A percentile compares a stretch with the other conserved stretches of the same genome.
phyloP scores from a whole-genome alignment of 2,329 filamentous ascomycete genomes.

The Pseudocercospora cruenta region DNA sequence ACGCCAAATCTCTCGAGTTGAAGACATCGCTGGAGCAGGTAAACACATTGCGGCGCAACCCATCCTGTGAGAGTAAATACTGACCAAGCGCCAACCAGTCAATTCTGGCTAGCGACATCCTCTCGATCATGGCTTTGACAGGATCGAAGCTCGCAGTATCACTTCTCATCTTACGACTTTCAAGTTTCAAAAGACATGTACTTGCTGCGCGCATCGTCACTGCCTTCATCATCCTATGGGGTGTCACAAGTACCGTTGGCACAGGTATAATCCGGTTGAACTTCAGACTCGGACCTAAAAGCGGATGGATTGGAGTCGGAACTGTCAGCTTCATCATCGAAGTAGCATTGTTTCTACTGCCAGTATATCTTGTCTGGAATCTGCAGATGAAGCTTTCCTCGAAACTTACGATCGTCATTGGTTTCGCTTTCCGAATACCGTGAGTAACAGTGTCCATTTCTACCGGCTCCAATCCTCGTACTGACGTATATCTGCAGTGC shows the following conservation, averaged over 20 bases:
- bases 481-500: conserved; percentile 11
- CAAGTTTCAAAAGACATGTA: conserved; percentile 22
- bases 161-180: conserved; percentile 21
- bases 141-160: conserved; percentile 24
- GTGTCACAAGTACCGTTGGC: conserved; percentile 2
- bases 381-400: conserved; percentile 20
- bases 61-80: background rate
- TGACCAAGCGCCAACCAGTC: conserved; percentile 3
- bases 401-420: conserved; percentile 20
- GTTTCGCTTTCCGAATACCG: conserved; percentile 26
- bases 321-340: conserved; percentile 21
- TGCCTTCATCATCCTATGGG: conserved; percentile 16
- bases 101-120: conserved; percentile 17
- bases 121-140: conserved; percentile 18
- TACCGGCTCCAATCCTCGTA: no score
- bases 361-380: conserved; percentile 22
- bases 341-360: conserved; percentile 17
- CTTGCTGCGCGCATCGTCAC: conserved; percentile 16
- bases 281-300: background rate
- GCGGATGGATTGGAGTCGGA: conserved; percentile 22
- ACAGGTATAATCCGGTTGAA: background rate
- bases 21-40: background rate
- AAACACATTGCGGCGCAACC: no score
- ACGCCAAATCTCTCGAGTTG: background rate
- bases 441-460: no score